Evolutionary conservation across 345 rosid genomes (phyloP).

Genomic region (Hypericum perforatum): DNA sequence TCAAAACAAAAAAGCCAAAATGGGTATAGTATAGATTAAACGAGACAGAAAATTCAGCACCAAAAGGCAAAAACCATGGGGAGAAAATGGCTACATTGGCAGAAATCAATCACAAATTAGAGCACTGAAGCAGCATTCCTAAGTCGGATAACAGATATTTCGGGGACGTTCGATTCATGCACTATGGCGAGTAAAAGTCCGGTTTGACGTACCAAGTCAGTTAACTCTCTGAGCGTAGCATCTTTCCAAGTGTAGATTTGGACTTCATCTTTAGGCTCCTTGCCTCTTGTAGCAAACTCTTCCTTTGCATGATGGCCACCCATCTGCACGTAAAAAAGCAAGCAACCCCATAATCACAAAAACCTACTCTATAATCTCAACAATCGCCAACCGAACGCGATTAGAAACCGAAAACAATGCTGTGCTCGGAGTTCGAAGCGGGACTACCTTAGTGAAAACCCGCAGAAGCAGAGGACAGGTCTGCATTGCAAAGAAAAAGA

Average conservation of each 20-base stretch:
- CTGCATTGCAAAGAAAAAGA: conserved; percentile 32
- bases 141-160: no score
- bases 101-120: no score
- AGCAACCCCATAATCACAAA: no score
- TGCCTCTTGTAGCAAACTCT: conserved; percentile 88
- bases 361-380: no score
- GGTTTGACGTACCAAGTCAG: conserved; percentile 57
- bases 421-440: background rate
- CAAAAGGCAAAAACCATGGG: no score
- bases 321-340: conserved; percentile 31
- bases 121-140: no score
- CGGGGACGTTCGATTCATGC: no score
- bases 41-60: no score
- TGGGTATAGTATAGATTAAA: no score
- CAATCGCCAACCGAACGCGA: background rate
- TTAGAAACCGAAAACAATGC: background rate
- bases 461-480: conserved; percentile 92
- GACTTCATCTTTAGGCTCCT: conserved; percentile 94
- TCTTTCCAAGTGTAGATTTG: conserved; percentile 97
- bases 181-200: background rate
- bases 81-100: no score
- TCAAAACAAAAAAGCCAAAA: background rate
- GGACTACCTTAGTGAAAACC: conserved; percentile 81
- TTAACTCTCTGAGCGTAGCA: conserved; percentile 79
- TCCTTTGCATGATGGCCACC: conserved; percentile 77